Percentiles rank a stretch among this genome's conserved stretches.
Conservation (phyloP, 768 basidiomycete genomes). For the Hydnomerulius pinastri region DNA sequence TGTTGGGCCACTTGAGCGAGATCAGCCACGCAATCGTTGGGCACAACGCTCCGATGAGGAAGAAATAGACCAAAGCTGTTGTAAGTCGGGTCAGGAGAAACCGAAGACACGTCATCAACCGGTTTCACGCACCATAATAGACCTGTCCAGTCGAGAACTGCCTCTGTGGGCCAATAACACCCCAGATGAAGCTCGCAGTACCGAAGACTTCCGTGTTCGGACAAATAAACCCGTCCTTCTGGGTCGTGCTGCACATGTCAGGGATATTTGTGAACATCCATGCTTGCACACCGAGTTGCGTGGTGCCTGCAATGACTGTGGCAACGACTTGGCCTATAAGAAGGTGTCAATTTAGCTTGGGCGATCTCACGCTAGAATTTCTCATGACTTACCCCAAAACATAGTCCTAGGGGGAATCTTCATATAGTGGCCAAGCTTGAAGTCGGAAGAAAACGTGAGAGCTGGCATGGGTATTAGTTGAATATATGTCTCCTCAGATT, state of each 20-base stretch:
- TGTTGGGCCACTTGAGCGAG: constrained; percentile 61
- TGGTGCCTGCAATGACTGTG: constrained; percentile 61
- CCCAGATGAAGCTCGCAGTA: constrained; percentile 79
- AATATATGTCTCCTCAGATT: background rate
- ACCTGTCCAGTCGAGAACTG: constrained; percentile 68
- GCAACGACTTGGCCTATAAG: constrained; percentile 56
- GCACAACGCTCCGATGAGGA: constrained; percentile 70
- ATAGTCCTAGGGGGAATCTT: constrained; percentile 67
- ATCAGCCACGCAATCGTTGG: constrained; percentile 59
- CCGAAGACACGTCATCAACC: background rate
- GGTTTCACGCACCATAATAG: constrained; percentile 44
- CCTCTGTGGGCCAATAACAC: constrained; percentile 76
- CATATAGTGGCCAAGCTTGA: constrained; percentile 80
- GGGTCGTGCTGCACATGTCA: constrained; percentile 31
- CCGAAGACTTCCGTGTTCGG: constrained; percentile 73
- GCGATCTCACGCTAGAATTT: background rate
- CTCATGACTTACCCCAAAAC: constrained; percentile 55
- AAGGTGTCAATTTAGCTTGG: background rate
- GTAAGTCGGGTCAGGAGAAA: too few species aligned
- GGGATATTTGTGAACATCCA: constrained; percentile 55
- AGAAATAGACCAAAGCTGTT: constrained; percentile 62
- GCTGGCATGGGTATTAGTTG: constrained; percentile 33
- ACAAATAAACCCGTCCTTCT: constrained; percentile 63
- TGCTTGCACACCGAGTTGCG: constrained; percentile 64
- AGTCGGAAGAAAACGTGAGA: constrained; percentile 66